A percentile compares a stretch with the other conserved stretches of the same genome.
These are phyloP conservation scores for Umbelopsis vinacea DNA, from an alignment of 192 early-diverging fungal species.

Conservation along the genomic window DNA sequence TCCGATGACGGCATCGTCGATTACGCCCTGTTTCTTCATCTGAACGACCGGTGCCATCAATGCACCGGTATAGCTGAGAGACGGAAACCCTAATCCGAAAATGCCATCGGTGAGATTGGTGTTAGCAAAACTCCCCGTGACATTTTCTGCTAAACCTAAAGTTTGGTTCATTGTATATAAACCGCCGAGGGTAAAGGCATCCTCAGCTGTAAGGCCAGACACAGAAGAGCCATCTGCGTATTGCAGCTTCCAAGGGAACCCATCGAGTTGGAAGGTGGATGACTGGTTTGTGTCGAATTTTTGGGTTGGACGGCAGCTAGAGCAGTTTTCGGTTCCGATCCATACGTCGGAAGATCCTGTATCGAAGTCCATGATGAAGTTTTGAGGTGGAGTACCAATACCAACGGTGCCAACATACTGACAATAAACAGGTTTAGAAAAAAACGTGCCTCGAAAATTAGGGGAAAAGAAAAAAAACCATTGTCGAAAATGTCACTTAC, in stretches of 20 bases:
- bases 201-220: conserved; percentile 38
- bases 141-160: conserved; percentile 62
- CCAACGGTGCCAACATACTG: conserved; percentile 61
- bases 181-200: conserved; percentile 60
- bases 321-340: conserved; percentile 48
- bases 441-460: background rate
- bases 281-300: conserved; percentile 35
- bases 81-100: conserved; percentile 63
- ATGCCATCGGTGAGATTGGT: conserved; percentile 68
- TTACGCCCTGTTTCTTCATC: conserved; percentile 22
- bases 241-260: conserved; percentile 38
- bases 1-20: conserved; percentile 29
- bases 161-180: conserved; percentile 59
- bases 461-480: background rate
- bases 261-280: conserved; percentile 21
- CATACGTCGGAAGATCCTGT: conserved; percentile 78
- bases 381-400: conserved; percentile 69
- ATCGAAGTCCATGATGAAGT: conserved; percentile 72
- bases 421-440: background rate
- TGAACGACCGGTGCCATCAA: conserved; percentile 16
- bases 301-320: conserved; percentile 29
- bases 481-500: conserved; percentile 5
- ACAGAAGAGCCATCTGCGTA: conserved; percentile 53
- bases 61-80: conserved; percentile 27
- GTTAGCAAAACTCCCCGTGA: conserved; percentile 53